Evolutionary conservation across 192 early-diverging fungal species (phyloP), one percentile per base, ranked within the genome.

Genomic region (Backusella macrospora): DNA sequence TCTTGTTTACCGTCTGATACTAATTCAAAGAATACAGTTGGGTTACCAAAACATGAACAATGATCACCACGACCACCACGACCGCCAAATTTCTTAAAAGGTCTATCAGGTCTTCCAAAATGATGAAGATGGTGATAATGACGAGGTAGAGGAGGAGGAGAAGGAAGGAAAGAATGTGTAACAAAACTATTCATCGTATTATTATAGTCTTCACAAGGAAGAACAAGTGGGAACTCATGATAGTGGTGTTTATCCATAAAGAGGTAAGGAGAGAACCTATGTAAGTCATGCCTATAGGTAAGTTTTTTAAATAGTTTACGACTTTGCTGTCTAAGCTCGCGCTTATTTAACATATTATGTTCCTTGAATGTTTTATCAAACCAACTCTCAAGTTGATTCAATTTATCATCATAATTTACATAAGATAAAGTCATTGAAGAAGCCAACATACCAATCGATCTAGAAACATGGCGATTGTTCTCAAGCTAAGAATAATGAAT

Each of bases 401-500:
- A 26, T 21, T 59, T 21, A 59, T 59, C 18, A 23, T 59, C 21
- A 26, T 59, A 59, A 4, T 59, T 59, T 26, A 18, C 52, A 1
- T 18, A 21, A 59, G 10, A 59, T 59, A 59, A 59, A 23, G 21
- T 59, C 52, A 59, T 59, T 1, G 21, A 59, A 59, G 52, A 59
- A 59, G 52, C 52, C 9, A 59, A 59, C 21, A 59, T 9, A 59
- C 21, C 52, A 5, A 59, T 21, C 0, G 21, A 9, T 59, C 52
- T 59, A 2, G 52, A 59, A 59, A 59, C 9, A 26, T 18, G 52
- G 4, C 2, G 2, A 0, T 59, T 59, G 52, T 59, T 59, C 52
- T 59, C 52, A 59, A 59, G 21, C 21, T 59, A 18, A 59, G 52
- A 26, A 59, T 59, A 59, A 59, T 59, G 52, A 59, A 26, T 23